Evolutionary conservation across 2,329 filamentous ascomycete genomes (phyloP).

Genomic region (Beauveria pseudobassiana): DNA sequence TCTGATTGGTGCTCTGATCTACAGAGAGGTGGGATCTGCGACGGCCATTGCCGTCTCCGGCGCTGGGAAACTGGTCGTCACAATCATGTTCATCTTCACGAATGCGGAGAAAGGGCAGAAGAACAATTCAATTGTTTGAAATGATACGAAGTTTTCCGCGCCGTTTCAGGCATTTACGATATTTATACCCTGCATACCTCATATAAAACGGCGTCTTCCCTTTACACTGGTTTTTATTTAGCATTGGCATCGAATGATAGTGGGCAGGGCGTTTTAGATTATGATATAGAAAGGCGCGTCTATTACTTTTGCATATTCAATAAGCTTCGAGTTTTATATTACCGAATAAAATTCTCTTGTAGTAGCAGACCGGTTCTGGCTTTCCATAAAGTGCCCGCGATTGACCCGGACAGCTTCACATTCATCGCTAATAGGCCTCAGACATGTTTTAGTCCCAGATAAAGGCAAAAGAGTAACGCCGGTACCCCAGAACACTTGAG

Average conservation of each 20-base stretch:
- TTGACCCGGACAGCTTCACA: no score
- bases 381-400: no score
- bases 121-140: neutral
- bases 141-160: neutral
- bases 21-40: conserved; percentile 33
- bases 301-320: neutral
- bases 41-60: conserved; percentile 36
- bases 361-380: no score
- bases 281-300: neutral
- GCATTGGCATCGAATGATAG: neutral
- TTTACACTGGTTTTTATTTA: neutral
- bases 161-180: neutral
- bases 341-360: no score
- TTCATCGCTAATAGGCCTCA: no score
- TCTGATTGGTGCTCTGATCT: conserved; percentile 44
- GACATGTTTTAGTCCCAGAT: no score
- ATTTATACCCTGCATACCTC: neutral
- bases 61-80: conserved; percentile 37
- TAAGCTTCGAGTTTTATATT: no score
- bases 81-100: conserved; percentile 37
- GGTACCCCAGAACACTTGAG: no score
- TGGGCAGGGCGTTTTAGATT: neutral
- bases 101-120: conserved; percentile 23
- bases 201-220: neutral
- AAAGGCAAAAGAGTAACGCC: no score